Evolutionary conservation across 2,329 filamentous ascomycete genomes (phyloP), one percentile per base, ranked within the genome.

Genomic region (Neophaeococcomyces aloes): DNA sequence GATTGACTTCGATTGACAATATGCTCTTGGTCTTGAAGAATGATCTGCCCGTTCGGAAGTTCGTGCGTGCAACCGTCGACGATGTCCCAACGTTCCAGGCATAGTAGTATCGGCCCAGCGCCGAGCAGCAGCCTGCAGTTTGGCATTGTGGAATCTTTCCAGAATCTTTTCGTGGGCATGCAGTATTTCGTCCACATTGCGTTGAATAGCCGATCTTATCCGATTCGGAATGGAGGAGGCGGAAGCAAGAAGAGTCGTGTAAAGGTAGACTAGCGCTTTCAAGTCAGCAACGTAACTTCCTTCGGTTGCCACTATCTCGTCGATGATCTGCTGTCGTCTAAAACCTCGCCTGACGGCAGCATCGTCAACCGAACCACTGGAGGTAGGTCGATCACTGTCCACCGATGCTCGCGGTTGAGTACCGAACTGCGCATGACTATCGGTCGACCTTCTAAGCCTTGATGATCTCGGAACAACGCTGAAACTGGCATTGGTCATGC

Each of bases 271-370:
- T 47, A 96, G 69, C 52, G 91, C 86, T 55, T 86, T 86, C 46
- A 96, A 64, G 56, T 94, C 89, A 13, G 81, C 78, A 54, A 96
- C 80, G 59, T 96, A 96, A 56, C 81, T 78, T 59, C 91, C 83
- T 61, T 96, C 91, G 0, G 88, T 94, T 45, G 67, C 75, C 48
- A 95, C 78, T 39, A 96, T 68, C 64, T 96, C 91, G 58, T 91
- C 84, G 29, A 96, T 65, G 30, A 94, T 79, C 49, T 81, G 79
- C 11, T 86, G 78, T 48, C 91, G 77, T 56, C 87, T 83, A 15
- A 83, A 63, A 1, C 86, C 77, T 42, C 88, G 77, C 52, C 79
- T 75, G 32, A 75, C 74, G n/a, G 83, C 79, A 23, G 72, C 78
- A 46, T 81, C 74, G 52, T 94, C 86, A 8, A 79, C 60, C 10